Evolutionary conservation across 768 basidiomycete genomes (phyloP).

Genomic region (Sporobolomyces phaffii): DNA sequence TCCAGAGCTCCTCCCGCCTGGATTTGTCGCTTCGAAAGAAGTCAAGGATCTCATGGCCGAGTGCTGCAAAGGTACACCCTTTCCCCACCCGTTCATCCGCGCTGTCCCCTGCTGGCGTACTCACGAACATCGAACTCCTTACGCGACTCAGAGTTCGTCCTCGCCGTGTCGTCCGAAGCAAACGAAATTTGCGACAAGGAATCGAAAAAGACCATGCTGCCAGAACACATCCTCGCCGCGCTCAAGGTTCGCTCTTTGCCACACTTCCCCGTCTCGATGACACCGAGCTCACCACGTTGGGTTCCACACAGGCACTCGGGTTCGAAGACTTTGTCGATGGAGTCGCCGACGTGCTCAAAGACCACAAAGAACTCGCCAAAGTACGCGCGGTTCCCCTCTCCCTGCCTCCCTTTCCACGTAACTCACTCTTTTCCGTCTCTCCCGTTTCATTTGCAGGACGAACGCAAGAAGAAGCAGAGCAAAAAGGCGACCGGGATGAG

Average conservation of each 20-base stretch:
- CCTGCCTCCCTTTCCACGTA: not conserved
- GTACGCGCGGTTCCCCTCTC: constrained; percentile 49
- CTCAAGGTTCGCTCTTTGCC: constrained; percentile 56
- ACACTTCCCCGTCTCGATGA: not conserved
- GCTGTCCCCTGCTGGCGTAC: too few relatives aligned
- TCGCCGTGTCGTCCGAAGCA: constrained; percentile 91
- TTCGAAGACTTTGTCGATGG: constrained; percentile 86
- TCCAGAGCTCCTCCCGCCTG: constrained; percentile 78
- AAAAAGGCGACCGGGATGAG: constrained; percentile 75
- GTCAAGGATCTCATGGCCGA: constrained; percentile 95
- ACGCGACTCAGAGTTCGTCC: constrained; percentile 91
- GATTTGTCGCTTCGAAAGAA: constrained; percentile 86
- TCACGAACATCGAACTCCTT: too few relatives aligned
- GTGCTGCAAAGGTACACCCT: constrained; percentile 84
- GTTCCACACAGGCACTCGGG: constrained; percentile 63
- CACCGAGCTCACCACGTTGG: not conserved
- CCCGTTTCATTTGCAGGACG: constrained; percentile 50
- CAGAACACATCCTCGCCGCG: constrained; percentile 89
- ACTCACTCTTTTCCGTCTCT: not conserved
- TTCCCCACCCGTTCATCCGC: not conserved
- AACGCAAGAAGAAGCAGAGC: constrained; percentile 66
- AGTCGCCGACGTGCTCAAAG: constrained; percentile 85
- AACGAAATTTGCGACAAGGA: constrained; percentile 98
- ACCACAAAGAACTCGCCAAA: constrained; percentile 93
- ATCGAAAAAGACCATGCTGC: constrained; percentile 97